Evolutionary conservation across 331 rosid species (phyloP).

Genomic region (Cucumis variabilis): DNA sequence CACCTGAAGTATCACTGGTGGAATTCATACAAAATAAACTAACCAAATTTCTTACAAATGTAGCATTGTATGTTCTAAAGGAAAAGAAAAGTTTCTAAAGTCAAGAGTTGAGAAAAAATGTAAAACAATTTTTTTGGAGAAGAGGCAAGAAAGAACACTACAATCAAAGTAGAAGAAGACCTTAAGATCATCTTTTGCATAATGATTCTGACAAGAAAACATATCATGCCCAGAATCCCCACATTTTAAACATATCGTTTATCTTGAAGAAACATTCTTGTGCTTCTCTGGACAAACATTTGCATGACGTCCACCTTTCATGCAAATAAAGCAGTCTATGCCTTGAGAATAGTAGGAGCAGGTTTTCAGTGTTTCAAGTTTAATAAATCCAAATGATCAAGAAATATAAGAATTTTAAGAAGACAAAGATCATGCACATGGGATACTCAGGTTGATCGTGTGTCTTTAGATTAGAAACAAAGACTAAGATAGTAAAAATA

Average conservation of each 20-base stretch:
- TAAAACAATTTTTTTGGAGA: slow-evolving; percentile 18
- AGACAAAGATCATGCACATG: neutral
- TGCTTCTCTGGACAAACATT: slow-evolving; percentile 88
- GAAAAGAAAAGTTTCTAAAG: neutral
- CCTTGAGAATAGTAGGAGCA: slow-evolving; percentile 43
- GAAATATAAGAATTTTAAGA: neutral
- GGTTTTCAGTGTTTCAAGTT: neutral
- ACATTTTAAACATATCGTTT: slow-evolving; percentile 73
- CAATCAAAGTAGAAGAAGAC: slow-evolving; percentile 44
- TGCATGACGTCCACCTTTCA: slow-evolving; percentile 77
- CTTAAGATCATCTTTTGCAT: slow-evolving; percentile 75
- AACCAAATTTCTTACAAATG: slow-evolving; percentile 79
- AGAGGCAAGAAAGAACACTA: slow-evolving; percentile 4
- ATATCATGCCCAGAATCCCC: slow-evolving; percentile 90
- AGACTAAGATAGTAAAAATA: neutral
- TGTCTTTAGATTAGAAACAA: no score
- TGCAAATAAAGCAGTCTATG: slow-evolving; percentile 79
- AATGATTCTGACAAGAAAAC: slow-evolving; percentile 70
- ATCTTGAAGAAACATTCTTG: slow-evolving; percentile 38
- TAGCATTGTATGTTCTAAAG: slow-evolving; percentile 79
- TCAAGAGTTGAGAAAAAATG: slow-evolving; percentile 10
- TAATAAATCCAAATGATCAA: neutral
- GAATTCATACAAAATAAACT: slow-evolving; percentile 70
- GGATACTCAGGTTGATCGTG: neutral
- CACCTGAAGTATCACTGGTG: slow-evolving; percentile 42